Evolutionary conservation across 2,329 filamentous ascomycete genomes (phyloP).

Genomic region (Pseudovirgaria hyperparasitica): DNA sequence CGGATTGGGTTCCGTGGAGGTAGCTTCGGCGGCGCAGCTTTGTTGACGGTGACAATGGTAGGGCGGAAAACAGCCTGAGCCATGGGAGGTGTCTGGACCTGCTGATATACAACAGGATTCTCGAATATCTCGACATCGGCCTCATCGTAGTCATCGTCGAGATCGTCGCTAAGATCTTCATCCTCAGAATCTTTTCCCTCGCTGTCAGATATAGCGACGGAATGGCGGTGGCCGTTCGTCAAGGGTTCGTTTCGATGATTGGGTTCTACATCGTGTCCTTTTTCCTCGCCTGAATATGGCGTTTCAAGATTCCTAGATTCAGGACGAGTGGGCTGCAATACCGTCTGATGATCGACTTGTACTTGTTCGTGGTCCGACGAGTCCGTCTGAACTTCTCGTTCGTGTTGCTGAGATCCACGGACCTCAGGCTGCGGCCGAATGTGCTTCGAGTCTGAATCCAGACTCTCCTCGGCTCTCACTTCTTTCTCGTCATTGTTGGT

Average conservation of each 20-base stretch:
- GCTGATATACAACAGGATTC: constrained; percentile 57
- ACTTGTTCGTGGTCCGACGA: too few species aligned
- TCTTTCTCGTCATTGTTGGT: not conserved
- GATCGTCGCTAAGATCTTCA: constrained; percentile 35
- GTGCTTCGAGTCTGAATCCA: not conserved
- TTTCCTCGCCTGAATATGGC: too few species aligned
- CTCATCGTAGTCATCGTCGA: constrained; percentile 64
- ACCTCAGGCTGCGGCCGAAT: not conserved
- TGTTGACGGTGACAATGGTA: constrained; percentile 73
- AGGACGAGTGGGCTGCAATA: too few species aligned
- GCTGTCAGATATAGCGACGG: constrained; percentile 6
- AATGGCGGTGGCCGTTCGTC: not conserved
- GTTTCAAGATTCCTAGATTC: too few species aligned
- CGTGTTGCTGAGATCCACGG: too few species aligned
- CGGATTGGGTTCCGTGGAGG: constrained; percentile 62
- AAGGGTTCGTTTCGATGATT: too few species aligned
- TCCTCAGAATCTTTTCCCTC: constrained; percentile 17
- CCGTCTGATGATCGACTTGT: too few species aligned
- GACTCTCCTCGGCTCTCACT: not conserved
- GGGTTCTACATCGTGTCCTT: not conserved
- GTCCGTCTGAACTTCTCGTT: too few species aligned
- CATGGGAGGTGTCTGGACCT: constrained; percentile 50
- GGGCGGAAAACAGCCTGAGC: constrained; percentile 62
- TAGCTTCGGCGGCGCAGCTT: constrained; percentile 63
- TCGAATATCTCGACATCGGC: constrained; percentile 56